Evolutionary conservation across 208 protist genomes (phyloP), one percentile per base, ranked within the genome.

Genomic region (Balamuthia mandrillaris): DNA sequence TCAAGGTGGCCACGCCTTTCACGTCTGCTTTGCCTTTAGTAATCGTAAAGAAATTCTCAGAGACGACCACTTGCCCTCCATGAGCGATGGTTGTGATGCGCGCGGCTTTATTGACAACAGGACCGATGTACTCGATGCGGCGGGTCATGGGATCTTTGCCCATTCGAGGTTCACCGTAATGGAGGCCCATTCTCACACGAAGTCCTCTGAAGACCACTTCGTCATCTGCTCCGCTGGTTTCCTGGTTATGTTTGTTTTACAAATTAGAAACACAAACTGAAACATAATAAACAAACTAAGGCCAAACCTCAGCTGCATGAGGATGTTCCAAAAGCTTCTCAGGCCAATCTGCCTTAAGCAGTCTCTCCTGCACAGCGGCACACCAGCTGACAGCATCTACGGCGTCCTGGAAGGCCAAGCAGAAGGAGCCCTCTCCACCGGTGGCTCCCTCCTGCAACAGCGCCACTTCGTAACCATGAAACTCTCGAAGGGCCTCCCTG

Each of bases 1-100:
- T n/a, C n/a, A n/a, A n/a, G n/a, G n/a, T n/a, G n/a, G n/a, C n/a
- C n/a, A n/a, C n/a, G n/a, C n/a, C n/a, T n/a, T n/a, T n/a, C n/a
- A n/a, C n/a, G n/a, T n/a, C n/a, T n/a, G n/a, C n/a, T n/a, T n/a
- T n/a, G n/a, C n/a, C n/a, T n/a, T n/a, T n/a, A n/a, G n/a, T n/a
- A n/a, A n/a, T n/a, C n/a, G n/a, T n/a, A n/a, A n/a, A n/a, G n/a
- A n/a, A n/a, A n/a, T n/a, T n/a, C n/a, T n/a, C n/a, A n/a, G n/a
- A n/a, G n/a, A n/a, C n/a, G n/a, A n/a, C n/a, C n/a, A 84, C 39
- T 42, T 84, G 78, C n/a, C 78, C 78, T 9, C 78, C 78, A 47
- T 84, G 78, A 0, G 78, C 56, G 16, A 84, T 9, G 5, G 58
- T 39, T 0, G 78, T 72, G 37, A 84, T 72, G 18, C 78, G 44